Percentiles rank a stretch among this genome's conserved stretches.
phyloP scores from a whole-genome alignment of 2,329 filamentous ascomycete genomes.

The Coleophoma eucalyptorum region DNA sequence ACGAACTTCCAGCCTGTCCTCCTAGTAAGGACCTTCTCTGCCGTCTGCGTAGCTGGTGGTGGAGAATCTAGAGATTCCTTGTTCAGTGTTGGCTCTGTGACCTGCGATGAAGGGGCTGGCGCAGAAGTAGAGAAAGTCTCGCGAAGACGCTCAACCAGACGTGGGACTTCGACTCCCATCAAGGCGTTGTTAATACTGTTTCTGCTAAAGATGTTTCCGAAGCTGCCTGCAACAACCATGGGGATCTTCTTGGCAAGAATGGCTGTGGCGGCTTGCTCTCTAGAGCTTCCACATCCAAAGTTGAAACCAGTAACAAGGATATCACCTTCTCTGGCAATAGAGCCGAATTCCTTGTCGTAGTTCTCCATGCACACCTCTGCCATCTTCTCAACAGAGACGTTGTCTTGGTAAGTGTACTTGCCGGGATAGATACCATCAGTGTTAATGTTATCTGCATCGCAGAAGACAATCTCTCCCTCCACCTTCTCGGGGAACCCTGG shows the following conservation, averaged over 20 bases:
- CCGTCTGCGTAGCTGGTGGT: slow-evolving; percentile 35
- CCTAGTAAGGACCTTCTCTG: slow-evolving; percentile 56
- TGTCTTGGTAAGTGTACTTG: slow-evolving; percentile 89
- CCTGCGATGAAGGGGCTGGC: slow-evolving; percentile 31
- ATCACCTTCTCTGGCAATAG: slow-evolving; percentile 63
- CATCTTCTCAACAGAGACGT: slow-evolving; percentile 74
- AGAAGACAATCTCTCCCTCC: slow-evolving; percentile 83
- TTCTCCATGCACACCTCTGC: slow-evolving; percentile 90
- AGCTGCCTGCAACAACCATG: slow-evolving; percentile 75
- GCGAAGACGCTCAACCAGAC: slow-evolving; percentile 61
- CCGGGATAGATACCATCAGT: slow-evolving; percentile 92
- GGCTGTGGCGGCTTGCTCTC: slow-evolving; percentile 87
- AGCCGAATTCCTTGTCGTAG: slow-evolving; percentile 72
- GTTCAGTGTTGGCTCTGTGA: slow-evolving; percentile 49
- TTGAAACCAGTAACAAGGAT: slow-evolving; percentile 85
- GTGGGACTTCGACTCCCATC: slow-evolving; percentile 67
- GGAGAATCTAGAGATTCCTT: slow-evolving; percentile 46
- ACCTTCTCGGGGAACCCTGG: slow-evolving; percentile 85
- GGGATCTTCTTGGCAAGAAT: slow-evolving; percentile 78
- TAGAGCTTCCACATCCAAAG: slow-evolving; percentile 78
- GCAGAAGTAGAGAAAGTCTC: slow-evolving; percentile 46
- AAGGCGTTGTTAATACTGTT: slow-evolving; percentile 80
- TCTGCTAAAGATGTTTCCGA: slow-evolving; percentile 78
- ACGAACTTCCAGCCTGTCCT: slow-evolving; percentile 79
- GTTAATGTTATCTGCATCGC: slow-evolving; percentile 81